Evolutionary conservation across 2,329 filamentous ascomycete species (phyloP).

Genomic region (Fusarium incarnatum): DNA sequence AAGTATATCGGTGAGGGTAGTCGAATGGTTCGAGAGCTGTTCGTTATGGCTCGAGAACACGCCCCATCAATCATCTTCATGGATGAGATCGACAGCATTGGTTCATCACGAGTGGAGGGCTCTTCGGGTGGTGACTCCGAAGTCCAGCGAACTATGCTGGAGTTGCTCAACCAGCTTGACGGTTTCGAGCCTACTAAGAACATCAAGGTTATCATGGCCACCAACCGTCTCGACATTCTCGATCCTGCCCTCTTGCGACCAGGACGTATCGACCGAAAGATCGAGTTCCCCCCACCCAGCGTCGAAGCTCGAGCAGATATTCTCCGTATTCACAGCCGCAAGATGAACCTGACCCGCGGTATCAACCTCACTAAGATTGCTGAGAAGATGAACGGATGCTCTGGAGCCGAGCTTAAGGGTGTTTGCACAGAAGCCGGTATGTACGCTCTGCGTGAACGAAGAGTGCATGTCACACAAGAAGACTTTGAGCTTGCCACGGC

Average conservation of each 20-base stretch:
- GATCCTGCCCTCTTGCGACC: slow-evolving; percentile 94
- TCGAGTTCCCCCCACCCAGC: slow-evolving; percentile 97
- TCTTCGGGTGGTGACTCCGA: slow-evolving; percentile 96
- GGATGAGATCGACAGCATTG: slow-evolving; percentile 99
- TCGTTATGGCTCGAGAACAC: slow-evolving; percentile 98
- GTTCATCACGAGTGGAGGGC: slow-evolving; percentile 95
- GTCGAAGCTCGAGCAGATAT: slow-evolving; percentile 98
- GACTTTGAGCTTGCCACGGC: slow-evolving; percentile 98
- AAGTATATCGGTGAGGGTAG: slow-evolving; percentile 99
- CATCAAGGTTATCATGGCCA: slow-evolving; percentile 99
- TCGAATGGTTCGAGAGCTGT: slow-evolving; percentile 97
- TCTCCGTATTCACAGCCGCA: slow-evolving; percentile 94
- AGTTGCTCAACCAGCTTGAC: slow-evolving; percentile 97
- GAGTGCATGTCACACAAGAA: slow-evolving; percentile 98
- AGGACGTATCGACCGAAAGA: slow-evolving; percentile 98
- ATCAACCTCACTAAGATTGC: slow-evolving; percentile 99
- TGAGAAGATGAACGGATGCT: slow-evolving; percentile 99
- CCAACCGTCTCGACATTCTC: slow-evolving; percentile 96
- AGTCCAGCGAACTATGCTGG: slow-evolving; percentile 98
- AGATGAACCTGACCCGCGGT: slow-evolving; percentile 97
- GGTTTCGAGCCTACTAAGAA: slow-evolving; percentile 99
- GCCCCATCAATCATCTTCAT: slow-evolving; percentile 99
- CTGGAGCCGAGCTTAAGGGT: slow-evolving; percentile 96
- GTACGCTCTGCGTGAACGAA: slow-evolving; percentile 94
- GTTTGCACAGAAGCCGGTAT: slow-evolving; percentile 99